Percentiles rank a stretch among this genome's conserved stretches.
Conservation (phyloP, 805 yeast genomes). For the Saccharomycopsis oosterbeekiorum region DNA sequence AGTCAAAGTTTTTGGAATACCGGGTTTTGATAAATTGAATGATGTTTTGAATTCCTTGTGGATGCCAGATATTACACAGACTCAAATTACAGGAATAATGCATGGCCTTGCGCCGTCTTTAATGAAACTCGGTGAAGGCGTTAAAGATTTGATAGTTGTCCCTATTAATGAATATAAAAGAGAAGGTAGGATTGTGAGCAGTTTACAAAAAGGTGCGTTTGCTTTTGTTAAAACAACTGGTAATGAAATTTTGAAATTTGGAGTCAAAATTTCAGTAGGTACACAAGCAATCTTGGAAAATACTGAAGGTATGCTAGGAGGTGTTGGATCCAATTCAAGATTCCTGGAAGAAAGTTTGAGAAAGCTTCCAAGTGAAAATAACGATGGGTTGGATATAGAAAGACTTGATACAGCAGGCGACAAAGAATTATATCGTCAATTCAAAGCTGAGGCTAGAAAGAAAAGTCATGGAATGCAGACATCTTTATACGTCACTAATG, state of each 20-base stretch:
- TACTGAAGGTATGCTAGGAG: conserved; percentile 73
- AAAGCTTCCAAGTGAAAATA: no score
- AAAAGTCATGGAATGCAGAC: neutral
- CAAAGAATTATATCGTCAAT: conserved; percentile 7
- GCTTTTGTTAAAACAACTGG: conserved; percentile 71
- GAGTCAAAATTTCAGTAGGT: conserved; percentile 80
- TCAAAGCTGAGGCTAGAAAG: neutral
- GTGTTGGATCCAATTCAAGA: conserved; percentile 51
- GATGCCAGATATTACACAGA: conserved; percentile 80
- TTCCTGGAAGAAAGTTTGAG: conserved; percentile 13
- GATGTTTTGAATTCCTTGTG: conserved; percentile 54
- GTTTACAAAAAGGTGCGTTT: conserved; percentile 65
- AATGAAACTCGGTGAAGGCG: conserved; percentile 68
- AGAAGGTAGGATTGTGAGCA: conserved; percentile 59
- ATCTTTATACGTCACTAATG: neutral
- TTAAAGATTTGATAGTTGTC: conserved; percentile 59
- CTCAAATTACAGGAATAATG: conserved; percentile 70
- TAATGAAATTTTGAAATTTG: conserved; percentile 69
- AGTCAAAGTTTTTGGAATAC: conserved; percentile 60
- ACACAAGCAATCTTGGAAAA: conserved; percentile 73
- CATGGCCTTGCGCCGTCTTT: conserved; percentile 81
- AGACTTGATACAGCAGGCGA: neutral
- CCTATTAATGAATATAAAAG: conserved; percentile 67
- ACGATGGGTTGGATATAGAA: neutral
- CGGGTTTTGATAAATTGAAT: conserved; percentile 60